Evolutionary conservation across 768 basidiomycete genomes (phyloP).

Genomic region (Tricholoma sp.): DNA sequence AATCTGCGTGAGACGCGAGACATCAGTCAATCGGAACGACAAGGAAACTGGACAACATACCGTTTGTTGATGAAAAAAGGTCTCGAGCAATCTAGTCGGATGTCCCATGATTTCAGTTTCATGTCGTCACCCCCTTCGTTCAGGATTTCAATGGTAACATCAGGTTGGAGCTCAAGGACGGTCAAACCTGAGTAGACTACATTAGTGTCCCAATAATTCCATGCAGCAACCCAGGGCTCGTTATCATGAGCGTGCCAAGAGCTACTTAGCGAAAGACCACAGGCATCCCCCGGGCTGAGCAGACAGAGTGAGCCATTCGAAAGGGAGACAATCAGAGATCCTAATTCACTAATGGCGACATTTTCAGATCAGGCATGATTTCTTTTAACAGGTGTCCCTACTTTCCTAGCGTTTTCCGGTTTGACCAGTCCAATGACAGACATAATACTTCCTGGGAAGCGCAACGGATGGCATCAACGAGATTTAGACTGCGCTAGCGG

Average conservation of each 20-base stretch:
- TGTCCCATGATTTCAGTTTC: conserved; percentile 88
- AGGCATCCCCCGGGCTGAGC: conserved; percentile 42
- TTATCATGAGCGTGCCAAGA: conserved; percentile 88
- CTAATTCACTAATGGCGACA: conserved; percentile 36
- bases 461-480: conserved; percentile 41
- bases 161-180: not conserved
- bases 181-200: conserved; percentile 80
- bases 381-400: conserved; percentile 22
- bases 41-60: conserved; percentile 27
- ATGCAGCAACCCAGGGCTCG: conserved; percentile 92
- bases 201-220: conserved; percentile 81
- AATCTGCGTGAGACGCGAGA: conserved; percentile 47
- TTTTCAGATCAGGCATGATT: not conserved
- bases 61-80: conserved; percentile 73
- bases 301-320: conserved; percentile 76
- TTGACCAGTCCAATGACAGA: conserved; percentile 92
- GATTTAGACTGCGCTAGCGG: conserved; percentile 34
- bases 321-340: conserved; percentile 70
- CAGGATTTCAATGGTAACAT: conserved; percentile 6
- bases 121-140: conserved; percentile 86
- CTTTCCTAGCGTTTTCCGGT: conserved; percentile 48
- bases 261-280: conserved; percentile 39
- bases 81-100: conserved; percentile 51
- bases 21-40: not conserved
- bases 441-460: conserved; percentile 60